Evolutionary conservation across 2,329 filamentous ascomycete genomes (phyloP), one percentile per base, ranked within the genome.

Genomic region (Penicillium sp.): DNA sequence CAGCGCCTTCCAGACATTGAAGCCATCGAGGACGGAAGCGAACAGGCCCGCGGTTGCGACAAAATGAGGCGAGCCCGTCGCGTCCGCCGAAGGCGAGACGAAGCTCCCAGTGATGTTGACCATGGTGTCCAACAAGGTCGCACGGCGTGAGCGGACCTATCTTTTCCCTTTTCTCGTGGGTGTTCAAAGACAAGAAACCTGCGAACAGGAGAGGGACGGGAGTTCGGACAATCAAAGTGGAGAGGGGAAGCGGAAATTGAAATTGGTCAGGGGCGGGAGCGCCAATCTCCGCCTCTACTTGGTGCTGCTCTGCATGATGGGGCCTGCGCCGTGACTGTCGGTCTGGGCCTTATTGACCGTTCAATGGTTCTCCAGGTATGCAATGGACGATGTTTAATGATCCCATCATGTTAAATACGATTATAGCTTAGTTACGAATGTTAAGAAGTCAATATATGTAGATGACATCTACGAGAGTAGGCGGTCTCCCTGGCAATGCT

Each of bases 51-150:
- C 57, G 32, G 67, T 56, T 37, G 63, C 60, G 26, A 62, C 59
- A 48, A 84, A 60, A 51, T 79, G 76, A 29, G 77, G 73, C 32
- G 77, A 74, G 36, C 84, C 65, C 13, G 67, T 79, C 58, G 80
- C 75, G 63, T 77, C 78, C 48, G 83, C 83, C 63, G 83, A 64
- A 33, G 83, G 80, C 63, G 85, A 87, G 57, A 78, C 77, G 57
- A 87, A 83, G 64, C 78, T 83, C 57, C 79, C 78, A 65, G 84
- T 84, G 56, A 79, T 68, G 55, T 74, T 75, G 52, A 56, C 63
- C 65, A 70, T 68, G 28, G 51, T 44, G 50, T 44, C 29, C 30
- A 36, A 30, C 18, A 29, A 35, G 35, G 33, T 35, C 32, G 21
- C 11, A 9, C 36, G 27, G 26, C 14, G 26, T 23, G 25, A 29